These are phyloP conservation scores for Leptoxyphium fumago DNA, from an alignment of 2,329 filamentous ascomycete genomes.

Conservation along the genomic window DNA sequence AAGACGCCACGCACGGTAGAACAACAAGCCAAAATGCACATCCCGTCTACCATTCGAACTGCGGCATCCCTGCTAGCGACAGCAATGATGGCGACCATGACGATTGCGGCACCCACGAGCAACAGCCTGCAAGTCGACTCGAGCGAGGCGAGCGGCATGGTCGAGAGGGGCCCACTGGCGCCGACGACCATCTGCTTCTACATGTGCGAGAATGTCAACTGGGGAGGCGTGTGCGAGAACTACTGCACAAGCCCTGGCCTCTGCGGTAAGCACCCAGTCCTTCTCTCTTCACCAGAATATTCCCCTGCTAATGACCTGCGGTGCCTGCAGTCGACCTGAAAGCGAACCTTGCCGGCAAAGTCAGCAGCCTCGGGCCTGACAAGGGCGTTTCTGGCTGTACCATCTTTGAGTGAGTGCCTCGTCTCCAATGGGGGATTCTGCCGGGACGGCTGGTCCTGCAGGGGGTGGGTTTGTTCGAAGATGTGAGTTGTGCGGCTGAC, in stretches of 20 bases:
- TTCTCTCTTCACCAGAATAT: no score
- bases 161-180: neutral
- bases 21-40: no score
- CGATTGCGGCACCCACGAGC: neutral
- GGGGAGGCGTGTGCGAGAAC: neutral
- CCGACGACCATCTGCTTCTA: neutral
- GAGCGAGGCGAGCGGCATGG: neutral
- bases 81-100: neutral
- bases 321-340: neutral
- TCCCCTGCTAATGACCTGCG: neutral
- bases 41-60: no score
- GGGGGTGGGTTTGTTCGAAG: no score
- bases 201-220: neutral
- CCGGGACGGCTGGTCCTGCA: no score
- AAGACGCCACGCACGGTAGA: no score
- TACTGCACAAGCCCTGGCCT: neutral
- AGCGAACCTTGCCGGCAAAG: neutral
- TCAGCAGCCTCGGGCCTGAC: neutral
- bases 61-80: neutral
- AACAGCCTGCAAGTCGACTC: neutral
- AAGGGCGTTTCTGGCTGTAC: neutral
- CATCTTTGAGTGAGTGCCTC: neutral
- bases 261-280: neutral
- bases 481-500: neutral
- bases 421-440: neutral